Conservation (phyloP, 2,329 filamentous ascomycete genomes). For the Byssochlamys sp. region DNA sequence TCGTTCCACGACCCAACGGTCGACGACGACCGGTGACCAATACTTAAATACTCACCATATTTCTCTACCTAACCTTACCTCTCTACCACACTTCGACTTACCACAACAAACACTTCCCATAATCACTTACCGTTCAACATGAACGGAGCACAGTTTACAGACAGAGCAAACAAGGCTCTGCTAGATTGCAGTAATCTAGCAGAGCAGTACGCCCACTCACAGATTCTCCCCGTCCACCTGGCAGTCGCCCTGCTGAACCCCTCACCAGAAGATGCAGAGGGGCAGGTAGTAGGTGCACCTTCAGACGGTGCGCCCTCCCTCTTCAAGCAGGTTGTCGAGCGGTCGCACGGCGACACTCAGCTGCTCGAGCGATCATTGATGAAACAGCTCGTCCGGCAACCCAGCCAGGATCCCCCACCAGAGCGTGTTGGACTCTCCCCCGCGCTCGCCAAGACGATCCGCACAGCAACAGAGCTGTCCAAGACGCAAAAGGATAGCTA, state of each 20-base stretch:
- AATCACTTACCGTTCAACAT: constrained; percentile 17
- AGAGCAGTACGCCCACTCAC: constrained; percentile 80
- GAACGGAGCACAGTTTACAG: constrained; percentile 64
- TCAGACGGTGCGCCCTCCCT: constrained; percentile 61
- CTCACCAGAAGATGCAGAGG: constrained; percentile 56
- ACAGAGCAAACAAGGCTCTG: constrained; percentile 80
- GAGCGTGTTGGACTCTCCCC: constrained; percentile 78
- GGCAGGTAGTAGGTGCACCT: constrained; percentile 57
- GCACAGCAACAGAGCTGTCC: constrained; percentile 77
- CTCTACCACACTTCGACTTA: not conserved
- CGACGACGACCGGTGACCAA: not conserved
- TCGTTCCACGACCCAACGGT: not conserved
- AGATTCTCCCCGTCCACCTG: constrained; percentile 82
- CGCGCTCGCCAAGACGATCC: constrained; percentile 69
- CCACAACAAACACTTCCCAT: not conserved
- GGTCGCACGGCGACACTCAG: constrained; percentile 85
- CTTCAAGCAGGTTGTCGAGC: constrained; percentile 88
- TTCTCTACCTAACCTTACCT: not conserved
- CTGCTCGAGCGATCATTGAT: constrained; percentile 80
- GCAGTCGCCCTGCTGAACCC: constrained; percentile 50
- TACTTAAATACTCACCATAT: not conserved
- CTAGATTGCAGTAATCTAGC: constrained; percentile 80
- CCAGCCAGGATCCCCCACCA: constrained; percentile 88
- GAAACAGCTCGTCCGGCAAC: constrained; percentile 79
- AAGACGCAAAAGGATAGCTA: constrained; percentile 96